Base-by-base conservation (phyloP, 345 rosid species). In the Eucalyptus regnans region DNA sequence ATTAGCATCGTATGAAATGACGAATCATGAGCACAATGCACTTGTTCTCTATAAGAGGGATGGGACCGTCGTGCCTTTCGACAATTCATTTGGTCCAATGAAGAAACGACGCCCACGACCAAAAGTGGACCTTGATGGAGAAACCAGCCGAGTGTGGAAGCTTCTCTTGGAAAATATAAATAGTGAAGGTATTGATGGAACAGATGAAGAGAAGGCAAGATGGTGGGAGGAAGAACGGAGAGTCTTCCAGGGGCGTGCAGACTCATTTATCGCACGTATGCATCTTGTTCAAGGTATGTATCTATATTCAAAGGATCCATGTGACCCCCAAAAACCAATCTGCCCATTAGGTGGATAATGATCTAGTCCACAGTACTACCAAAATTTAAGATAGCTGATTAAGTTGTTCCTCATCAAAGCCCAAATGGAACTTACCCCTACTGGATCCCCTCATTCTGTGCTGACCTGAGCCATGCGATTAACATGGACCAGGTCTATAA, bases 211-310 rank as follows among this genome's bases (percentile, higher is more conserved):
- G 88, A 96, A 93, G 88, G 91, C 90, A 22, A 92, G 92, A 89
- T 94, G 95, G 96, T 98, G 99, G 99, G 95, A 95, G 83, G 95
- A 98, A 88, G 99, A 98, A 88, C 93, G 99, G 44, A 92, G 91
- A 89, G 93, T 97, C 68, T 96, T 98, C 88, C 91, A 85, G 89
- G 98, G 98, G 68, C 94, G 99, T 88, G 95, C 95, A 16, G 96
- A 96, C 88, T 96, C 99, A 18, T 98, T 98, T 88, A 96, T 98
- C 88, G 98, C 98, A 44, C 93, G 97, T 76, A 98, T 98, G 99
- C 99, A 96, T 93, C 99, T 97, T 86, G 97, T 98, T 49, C 99
- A 98, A 96, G 99, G 99, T 98, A 93, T 43, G 66, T 41, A 86
- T 41, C 90, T 88, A 62, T 49, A 56, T 56, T 9, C 60, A 68